phyloP scores from a whole-genome alignment of 1,139 yeast genomes.

The Suhomyces maxii region DNA sequence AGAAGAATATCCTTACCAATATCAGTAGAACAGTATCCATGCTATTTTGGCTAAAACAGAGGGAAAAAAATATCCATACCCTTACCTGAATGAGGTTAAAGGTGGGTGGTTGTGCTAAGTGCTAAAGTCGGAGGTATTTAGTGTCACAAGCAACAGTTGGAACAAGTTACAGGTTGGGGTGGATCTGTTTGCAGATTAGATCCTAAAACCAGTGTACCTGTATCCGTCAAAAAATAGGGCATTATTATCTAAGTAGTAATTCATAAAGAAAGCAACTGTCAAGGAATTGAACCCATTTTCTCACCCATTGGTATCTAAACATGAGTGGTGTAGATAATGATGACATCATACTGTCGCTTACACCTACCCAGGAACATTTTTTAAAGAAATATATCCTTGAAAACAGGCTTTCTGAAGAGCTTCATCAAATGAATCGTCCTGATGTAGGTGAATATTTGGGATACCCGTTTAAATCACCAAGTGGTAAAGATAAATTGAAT shows the following conservation, averaged over 20 bases:
- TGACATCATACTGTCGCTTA: constrained; percentile 19
- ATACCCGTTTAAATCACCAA: constrained; percentile 54
- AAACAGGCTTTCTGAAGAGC: constrained; percentile 60
- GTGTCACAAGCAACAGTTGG: not conserved
- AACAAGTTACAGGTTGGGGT: not conserved
- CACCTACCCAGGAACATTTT: constrained; percentile 77
- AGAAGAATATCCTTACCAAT: too few relatives aligned
- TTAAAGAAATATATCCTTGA: constrained; percentile 76
- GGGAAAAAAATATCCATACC: too few relatives aligned
- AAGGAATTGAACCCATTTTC: too few relatives aligned
- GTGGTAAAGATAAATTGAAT: constrained; percentile 4
- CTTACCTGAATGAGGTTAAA: too few relatives aligned
- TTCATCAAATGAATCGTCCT: constrained; percentile 56
- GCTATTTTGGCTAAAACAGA: too few relatives aligned
- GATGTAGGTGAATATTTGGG: constrained; percentile 69
- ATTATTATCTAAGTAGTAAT: too few relatives aligned
- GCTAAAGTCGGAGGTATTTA: too few relatives aligned
- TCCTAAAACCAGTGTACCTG: not conserved
- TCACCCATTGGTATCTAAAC: not conserved
- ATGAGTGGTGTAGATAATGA: not conserved
- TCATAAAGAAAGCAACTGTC: too few relatives aligned
- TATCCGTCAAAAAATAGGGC: too few relatives aligned
- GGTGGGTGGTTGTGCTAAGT: too few relatives aligned
- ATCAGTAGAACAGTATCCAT: too few relatives aligned
- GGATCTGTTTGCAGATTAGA: constrained; percentile 5